Evolutionary conservation across 2,329 filamentous ascomycete genomes (phyloP).

Genomic region (Colletotrichum magnum): DNA sequence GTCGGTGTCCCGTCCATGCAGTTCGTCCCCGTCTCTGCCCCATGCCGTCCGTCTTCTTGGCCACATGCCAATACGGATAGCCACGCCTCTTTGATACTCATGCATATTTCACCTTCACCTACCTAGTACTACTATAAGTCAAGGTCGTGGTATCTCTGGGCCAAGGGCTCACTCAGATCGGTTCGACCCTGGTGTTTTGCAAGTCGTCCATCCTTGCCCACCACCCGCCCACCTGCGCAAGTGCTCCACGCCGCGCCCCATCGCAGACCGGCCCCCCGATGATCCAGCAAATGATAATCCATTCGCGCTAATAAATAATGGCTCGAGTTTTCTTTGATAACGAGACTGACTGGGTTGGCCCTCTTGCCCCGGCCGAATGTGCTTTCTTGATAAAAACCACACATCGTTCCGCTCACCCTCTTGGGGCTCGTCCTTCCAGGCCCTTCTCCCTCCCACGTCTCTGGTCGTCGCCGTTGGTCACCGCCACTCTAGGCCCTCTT

Average conservation of each 20-base stretch:
- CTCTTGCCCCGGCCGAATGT: conserved; percentile 6
- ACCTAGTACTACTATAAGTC: no score
- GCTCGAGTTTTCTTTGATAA: conserved; percentile 40
- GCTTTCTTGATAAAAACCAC: conserved; percentile 33
- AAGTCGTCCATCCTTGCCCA: background rate
- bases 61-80: background rate
- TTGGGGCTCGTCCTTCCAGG: conserved; percentile 10
- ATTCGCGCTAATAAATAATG: conserved; percentile 39
- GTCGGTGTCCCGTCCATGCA: background rate
- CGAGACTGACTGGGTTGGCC: conserved; percentile 17
- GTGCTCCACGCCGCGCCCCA: conserved; percentile 25
- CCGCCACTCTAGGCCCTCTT: background rate
- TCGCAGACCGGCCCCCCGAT: conserved; percentile 14
- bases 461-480: conserved; percentile 10
- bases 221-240: conserved; percentile 11
- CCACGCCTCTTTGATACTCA: background rate
- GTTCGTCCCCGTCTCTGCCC: background rate
- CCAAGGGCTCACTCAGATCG: background rate
- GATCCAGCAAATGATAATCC: conserved; percentile 41
- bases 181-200: background rate
- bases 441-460: conserved; percentile 17
- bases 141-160: no score
- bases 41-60: background rate
- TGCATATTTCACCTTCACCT: background rate
- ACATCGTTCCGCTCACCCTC: conserved; percentile 10